These are phyloP conservation scores for Selenicereus undatus DNA, from an alignment of 148 eudicot genomes.

Conservation along the genomic window DNA sequence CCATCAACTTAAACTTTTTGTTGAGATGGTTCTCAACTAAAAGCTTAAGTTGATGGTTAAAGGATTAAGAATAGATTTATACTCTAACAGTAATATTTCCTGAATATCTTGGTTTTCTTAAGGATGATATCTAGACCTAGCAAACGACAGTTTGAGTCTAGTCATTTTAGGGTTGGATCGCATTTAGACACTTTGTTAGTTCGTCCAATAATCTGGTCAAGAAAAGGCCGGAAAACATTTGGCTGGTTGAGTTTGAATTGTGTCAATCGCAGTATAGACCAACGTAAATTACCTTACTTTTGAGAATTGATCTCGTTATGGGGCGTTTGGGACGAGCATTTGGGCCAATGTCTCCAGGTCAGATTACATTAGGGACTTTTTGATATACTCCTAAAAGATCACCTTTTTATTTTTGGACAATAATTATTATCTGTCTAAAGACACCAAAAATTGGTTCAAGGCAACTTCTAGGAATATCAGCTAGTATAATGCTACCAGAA, in stretches of 20 bases:
- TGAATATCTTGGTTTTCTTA: background rate
- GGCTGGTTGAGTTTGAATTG: background rate
- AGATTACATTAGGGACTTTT: background rate
- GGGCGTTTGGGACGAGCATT: background rate
- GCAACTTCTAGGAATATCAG: background rate
- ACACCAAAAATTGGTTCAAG: background rate
- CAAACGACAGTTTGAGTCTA: background rate
- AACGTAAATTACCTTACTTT: background rate
- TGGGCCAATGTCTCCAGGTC: background rate
- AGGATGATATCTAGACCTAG: background rate
- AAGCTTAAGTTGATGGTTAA: no score
- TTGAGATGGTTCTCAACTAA: no score
- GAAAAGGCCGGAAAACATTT: no score
- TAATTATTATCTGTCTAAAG: background rate
- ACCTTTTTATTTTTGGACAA: background rate
- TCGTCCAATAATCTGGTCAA: background rate
- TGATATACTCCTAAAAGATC: background rate
- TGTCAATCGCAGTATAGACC: background rate
- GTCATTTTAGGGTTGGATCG: background rate
- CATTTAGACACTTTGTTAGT: background rate
- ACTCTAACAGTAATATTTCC: background rate
- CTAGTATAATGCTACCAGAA: background rate
- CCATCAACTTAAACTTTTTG: no score
- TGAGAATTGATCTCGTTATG: background rate
- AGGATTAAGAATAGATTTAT: no score